phyloP scores from a whole-genome alignment of 768 basidiomycete species.

The Obba rivulosa region DNA sequence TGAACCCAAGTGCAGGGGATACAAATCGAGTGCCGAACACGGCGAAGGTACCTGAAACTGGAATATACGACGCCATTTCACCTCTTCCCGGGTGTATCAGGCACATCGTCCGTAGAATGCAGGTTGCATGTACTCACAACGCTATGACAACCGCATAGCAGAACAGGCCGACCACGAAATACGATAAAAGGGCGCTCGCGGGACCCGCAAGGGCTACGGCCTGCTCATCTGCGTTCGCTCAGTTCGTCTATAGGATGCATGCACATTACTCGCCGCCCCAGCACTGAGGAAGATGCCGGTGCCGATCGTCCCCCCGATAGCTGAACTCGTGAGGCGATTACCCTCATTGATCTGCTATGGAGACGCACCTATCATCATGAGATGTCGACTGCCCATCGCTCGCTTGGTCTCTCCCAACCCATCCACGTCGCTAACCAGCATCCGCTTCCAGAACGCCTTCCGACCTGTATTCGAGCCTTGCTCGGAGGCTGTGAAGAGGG shows the following conservation, averaged over 20 bases:
- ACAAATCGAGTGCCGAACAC: slow-evolving; percentile 54
- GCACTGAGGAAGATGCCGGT: slow-evolving; percentile 59
- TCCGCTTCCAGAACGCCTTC: slow-evolving; percentile 17
- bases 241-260: background rate
- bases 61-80: slow-evolving; percentile 63
- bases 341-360: background rate
- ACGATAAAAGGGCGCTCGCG: slow-evolving; percentile 56
- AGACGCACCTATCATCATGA: slow-evolving; percentile 37
- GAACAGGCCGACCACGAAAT: slow-evolving; percentile 53
- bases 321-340: slow-evolving; percentile 18
- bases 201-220: slow-evolving; percentile 55
- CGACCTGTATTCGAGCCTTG: background rate
- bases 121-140: slow-evolving; percentile 28
- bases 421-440: slow-evolving; percentile 13
- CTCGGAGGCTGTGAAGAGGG: no score
- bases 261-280: slow-evolving; percentile 36
- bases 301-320: slow-evolving; percentile 55
- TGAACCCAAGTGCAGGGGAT: slow-evolving; percentile 55
- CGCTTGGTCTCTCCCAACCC: slow-evolving; percentile 29
- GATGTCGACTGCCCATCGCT: slow-evolving; percentile 35
- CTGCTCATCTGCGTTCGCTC: slow-evolving; percentile 17
- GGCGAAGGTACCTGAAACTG: slow-evolving; percentile 58
- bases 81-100: slow-evolving; percentile 30
- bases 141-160: slow-evolving; percentile 57
- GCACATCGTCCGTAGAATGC: no score